These are phyloP conservation scores for Pichia scutulata DNA, from an alignment of 805 yeast species.

Conservation along the genomic window DNA sequence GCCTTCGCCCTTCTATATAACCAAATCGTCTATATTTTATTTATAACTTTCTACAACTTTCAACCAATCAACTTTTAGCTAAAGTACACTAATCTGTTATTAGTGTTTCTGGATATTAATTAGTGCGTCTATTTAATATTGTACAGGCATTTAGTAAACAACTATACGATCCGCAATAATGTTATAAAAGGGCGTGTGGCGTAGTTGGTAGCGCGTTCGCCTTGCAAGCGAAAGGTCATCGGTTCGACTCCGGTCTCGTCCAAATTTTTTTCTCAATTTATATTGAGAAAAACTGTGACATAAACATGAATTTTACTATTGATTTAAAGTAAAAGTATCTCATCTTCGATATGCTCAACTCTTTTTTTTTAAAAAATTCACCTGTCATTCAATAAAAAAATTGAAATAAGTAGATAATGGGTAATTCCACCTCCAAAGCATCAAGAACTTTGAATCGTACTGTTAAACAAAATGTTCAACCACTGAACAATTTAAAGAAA, in stretches of 20 bases:
- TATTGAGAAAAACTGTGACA: not conserved
- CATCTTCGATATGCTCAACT: too few relatives aligned
- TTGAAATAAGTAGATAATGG: constrained; percentile 12
- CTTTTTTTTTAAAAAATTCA: constrained; percentile 4
- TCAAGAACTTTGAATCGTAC: constrained; percentile 13
- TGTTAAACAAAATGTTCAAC: not conserved
- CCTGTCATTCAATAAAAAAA: not conserved
- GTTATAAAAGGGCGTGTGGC: constrained; percentile 55
- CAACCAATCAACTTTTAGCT: too few relatives aligned
- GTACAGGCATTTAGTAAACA: too few relatives aligned
- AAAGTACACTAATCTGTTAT: too few relatives aligned
- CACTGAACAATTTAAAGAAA: constrained; percentile 11
- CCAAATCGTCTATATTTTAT: too few relatives aligned
- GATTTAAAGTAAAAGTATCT: too few relatives aligned
- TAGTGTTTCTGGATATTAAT: too few relatives aligned
- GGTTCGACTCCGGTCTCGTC: constrained; percentile 78
- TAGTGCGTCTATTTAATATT: too few relatives aligned
- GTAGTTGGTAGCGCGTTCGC: constrained; percentile 79
- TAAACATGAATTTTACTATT: not conserved
- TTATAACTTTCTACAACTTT: too few relatives aligned
- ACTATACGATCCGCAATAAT: too few relatives aligned
- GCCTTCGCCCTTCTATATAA: too few relatives aligned
- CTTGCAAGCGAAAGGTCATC: constrained; percentile 72
- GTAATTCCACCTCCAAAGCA: constrained; percentile 19
- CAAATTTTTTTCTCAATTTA: constrained; percentile 25